Percentiles rank a stretch among this genome's conserved stretches.
Evolutionary conservation across 352 stramenopile genomes (phyloP).

Genomic region (Stephanocyclus meneghinianus): DNA sequence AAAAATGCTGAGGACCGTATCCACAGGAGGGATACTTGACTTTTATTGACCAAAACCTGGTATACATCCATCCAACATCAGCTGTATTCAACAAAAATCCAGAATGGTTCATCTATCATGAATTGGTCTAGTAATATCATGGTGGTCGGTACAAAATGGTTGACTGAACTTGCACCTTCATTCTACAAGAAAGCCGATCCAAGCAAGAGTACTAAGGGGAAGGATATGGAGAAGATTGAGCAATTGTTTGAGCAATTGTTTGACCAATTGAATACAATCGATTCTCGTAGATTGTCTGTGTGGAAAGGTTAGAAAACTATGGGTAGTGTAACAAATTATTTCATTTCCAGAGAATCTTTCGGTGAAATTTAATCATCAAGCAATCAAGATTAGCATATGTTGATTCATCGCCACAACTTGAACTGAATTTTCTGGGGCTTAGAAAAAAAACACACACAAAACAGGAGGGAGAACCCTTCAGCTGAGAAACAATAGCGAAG

Average conservation of each 20-base stretch:
- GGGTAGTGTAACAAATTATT: background rate
- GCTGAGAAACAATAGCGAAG: too few relatives aligned
- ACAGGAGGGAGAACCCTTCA: too few relatives aligned
- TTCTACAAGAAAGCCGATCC: slow-evolving; percentile 97
- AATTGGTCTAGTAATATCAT: slow-evolving; percentile 97
- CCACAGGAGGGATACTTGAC: slow-evolving; percentile 98
- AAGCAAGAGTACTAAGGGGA: slow-evolving; percentile 96
- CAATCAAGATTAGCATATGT: too few relatives aligned
- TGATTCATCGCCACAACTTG: too few relatives aligned
- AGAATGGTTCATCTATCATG: slow-evolving; percentile 98
- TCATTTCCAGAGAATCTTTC: background rate
- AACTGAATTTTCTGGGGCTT: too few relatives aligned
- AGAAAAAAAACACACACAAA: too few relatives aligned
- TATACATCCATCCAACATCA: slow-evolving; percentile 98
- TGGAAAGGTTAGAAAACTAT: slow-evolving; percentile 85
- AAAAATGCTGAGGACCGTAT: slow-evolving; percentile 98
- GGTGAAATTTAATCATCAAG: background rate
- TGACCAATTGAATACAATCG: slow-evolving; percentile 96
- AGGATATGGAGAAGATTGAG: slow-evolving; percentile 99
- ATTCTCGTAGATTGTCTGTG: slow-evolving; percentile 96
- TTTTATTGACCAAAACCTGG: slow-evolving; percentile 96
- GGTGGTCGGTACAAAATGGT: slow-evolving; percentile 99
- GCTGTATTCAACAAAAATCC: slow-evolving; percentile 98
- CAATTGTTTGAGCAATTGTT: too few relatives aligned
- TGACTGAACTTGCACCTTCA: slow-evolving; percentile 92